Evolutionary conservation across 345 rosid species (phyloP).

Genomic region (Bruguiera gymnorhiza): DNA sequence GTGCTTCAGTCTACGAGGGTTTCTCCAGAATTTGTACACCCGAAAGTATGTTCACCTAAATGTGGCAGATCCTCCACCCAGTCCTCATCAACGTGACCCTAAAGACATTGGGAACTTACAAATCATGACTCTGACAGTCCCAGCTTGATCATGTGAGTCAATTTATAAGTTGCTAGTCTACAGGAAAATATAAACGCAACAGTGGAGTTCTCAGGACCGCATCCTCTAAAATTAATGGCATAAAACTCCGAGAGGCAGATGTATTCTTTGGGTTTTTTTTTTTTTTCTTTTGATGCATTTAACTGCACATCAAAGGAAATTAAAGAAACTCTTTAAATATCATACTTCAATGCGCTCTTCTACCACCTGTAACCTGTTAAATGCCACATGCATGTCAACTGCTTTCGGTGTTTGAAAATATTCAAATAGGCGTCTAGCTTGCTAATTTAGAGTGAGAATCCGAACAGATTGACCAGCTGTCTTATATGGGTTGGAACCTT

Average conservation of each 20-base stretch:
- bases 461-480: background rate
- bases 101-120: background rate
- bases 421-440: background rate
- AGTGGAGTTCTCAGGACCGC: background rate
- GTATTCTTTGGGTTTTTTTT: no score
- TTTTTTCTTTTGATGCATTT: background rate
- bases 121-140: background rate
- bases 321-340: conserved; percentile 10
- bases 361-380: conserved; percentile 21
- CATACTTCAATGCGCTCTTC: conserved; percentile 28
- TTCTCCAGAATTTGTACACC: no score
- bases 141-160: background rate
- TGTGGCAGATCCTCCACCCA: no score
- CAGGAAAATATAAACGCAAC: background rate
- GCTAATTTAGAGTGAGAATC: no score
- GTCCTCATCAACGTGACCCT: background rate
- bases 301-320: background rate
- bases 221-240: no score
- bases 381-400: conserved; percentile 21
- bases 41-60: no score
- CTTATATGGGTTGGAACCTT: background rate
- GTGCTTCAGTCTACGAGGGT: no score
- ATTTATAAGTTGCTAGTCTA: background rate
- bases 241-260: no score
- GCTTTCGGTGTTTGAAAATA: background rate